phyloP scores from a whole-genome alignment of 352 stramenopile species.

The Blastocystis sp. region DNA sequence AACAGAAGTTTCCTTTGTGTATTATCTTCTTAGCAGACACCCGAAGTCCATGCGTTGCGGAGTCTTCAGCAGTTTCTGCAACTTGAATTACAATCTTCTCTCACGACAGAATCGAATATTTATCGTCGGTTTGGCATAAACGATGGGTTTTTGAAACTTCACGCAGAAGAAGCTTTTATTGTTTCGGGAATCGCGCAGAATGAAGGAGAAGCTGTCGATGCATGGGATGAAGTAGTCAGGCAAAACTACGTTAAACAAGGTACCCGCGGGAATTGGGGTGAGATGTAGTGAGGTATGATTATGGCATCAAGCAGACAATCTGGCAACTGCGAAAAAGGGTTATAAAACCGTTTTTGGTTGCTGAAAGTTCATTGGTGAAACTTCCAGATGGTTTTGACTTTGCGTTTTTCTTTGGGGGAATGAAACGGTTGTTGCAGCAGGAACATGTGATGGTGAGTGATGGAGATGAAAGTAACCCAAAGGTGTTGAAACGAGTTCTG shows the following conservation, averaged over 20 bases:
- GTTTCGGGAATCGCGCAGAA: background rate
- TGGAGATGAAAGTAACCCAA: background rate
- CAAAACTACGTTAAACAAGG: background rate
- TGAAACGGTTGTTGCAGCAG: slow-evolving; percentile 4
- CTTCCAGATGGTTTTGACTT: background rate
- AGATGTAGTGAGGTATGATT: background rate
- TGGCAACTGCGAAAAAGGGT: background rate
- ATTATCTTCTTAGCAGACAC: too few relatives aligned
- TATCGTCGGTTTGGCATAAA: background rate
- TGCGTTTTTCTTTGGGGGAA: background rate
- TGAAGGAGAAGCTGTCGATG: background rate
- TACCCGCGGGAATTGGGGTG: background rate
- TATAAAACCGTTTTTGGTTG: background rate
- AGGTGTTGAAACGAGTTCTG: slow-evolving; percentile 34
- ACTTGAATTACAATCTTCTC: background rate
- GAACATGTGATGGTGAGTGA: slow-evolving; percentile 14
- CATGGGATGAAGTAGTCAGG: background rate
- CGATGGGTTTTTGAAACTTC: background rate
- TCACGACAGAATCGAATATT: background rate
- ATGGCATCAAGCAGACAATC: background rate
- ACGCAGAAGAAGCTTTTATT: background rate
- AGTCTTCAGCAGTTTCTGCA: background rate
- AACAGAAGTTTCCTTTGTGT: background rate
- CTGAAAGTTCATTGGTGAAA: background rate
- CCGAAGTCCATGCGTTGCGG: background rate